Evolutionary conservation across 2,329 filamentous ascomycete genomes (phyloP), one percentile per base, ranked within the genome.

Genomic region (Tolypocladium nubicola): DNA sequence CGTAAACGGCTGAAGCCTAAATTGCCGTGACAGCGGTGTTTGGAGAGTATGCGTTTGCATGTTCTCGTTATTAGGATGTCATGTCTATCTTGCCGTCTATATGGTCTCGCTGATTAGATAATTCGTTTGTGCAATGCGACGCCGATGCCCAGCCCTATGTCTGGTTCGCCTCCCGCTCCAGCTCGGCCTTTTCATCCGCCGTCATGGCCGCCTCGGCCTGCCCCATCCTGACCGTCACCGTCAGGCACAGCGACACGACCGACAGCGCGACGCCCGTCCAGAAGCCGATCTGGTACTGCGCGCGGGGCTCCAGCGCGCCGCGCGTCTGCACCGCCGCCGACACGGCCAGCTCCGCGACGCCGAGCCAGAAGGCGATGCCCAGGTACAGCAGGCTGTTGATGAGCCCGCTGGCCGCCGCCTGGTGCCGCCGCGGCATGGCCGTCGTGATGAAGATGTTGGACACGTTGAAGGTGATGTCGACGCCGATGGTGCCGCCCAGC

Each of bases 391-490:
- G 71, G 53, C 82, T 84, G 71, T 88, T 90, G 65, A 88, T 84
- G 52, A 91, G 69, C 0, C 84, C 87, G 1, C 88, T 87, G 0
- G 87, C 88, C 0, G 90, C 75, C 0, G 87, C 88, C 67, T 93
- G 89, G 54, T 84, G 77, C 14, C 80, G 77, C 5, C 76, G 76
- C 0, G 88, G 86, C 61, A 91, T 75, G 16, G 80, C 82, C 0
- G 87, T 90, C 0, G 87, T 90, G 68, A 90, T 87, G 70, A 89
- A 92, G 59, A 92, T 81, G 64, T 88, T 91, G 21, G 85, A 82
- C 1, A 91, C 80, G 65, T 87, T 90, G 72, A 86, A 91, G 8
- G 83, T 84, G 56, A 91, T 83, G 65, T 93, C 89, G 59, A 91
- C 84, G 21, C 86, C 87, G 39, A 91, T 75, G 0, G 88, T 92